Conservation (phyloP, 306 rosid species). For the Castanea mollissima region DNA sequence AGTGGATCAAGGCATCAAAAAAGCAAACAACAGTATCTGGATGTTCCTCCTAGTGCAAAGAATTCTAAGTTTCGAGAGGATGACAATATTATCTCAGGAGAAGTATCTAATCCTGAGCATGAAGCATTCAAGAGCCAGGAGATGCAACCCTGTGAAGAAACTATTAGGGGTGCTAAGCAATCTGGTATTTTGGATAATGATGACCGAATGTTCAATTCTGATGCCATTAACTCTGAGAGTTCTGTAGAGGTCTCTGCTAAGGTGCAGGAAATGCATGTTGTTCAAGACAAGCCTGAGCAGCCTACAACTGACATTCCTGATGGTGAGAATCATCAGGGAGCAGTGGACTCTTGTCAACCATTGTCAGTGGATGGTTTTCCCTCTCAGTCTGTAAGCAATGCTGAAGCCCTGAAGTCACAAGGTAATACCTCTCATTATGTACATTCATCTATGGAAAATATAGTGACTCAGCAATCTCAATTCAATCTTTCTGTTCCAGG, state of each 20-base stretch:
- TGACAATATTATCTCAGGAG: slow-evolving; percentile 22
- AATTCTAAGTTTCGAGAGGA: slow-evolving; percentile 37
- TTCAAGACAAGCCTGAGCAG: slow-evolving; percentile 26
- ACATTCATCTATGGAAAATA: slow-evolving; percentile 25
- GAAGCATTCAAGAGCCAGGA: slow-evolving; percentile 45
- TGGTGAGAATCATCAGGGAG: slow-evolving; percentile 27
- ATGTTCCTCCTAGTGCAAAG: slow-evolving; percentile 35
- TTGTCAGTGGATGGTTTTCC: slow-evolving; percentile 32
- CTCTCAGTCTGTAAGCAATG: slow-evolving; percentile 29
- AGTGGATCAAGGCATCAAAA: slow-evolving; percentile 54
- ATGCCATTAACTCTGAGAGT: slow-evolving; percentile 31
- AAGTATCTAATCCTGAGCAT: slow-evolving; percentile 37
- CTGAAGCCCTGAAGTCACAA: slow-evolving; percentile 31
- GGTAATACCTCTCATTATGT: slow-evolving; percentile 36
- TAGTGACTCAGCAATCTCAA: slow-evolving; percentile 34
- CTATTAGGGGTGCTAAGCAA: slow-evolving; percentile 19
- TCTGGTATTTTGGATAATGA: slow-evolving; percentile 23
- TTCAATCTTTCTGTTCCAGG: slow-evolving; percentile 32
- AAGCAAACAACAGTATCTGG: slow-evolving; percentile 51
- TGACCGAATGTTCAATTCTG: slow-evolving; percentile 27
- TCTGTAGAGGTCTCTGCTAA: slow-evolving; percentile 36
- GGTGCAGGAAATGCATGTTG: slow-evolving; percentile 28
- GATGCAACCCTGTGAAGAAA: slow-evolving; percentile 37
- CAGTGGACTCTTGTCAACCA: slow-evolving; percentile 33
- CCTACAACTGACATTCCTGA: slow-evolving; percentile 24